phyloP scores from a whole-genome alignment of 768 basidiomycete species.

The Trametes sanguinea region DNA sequence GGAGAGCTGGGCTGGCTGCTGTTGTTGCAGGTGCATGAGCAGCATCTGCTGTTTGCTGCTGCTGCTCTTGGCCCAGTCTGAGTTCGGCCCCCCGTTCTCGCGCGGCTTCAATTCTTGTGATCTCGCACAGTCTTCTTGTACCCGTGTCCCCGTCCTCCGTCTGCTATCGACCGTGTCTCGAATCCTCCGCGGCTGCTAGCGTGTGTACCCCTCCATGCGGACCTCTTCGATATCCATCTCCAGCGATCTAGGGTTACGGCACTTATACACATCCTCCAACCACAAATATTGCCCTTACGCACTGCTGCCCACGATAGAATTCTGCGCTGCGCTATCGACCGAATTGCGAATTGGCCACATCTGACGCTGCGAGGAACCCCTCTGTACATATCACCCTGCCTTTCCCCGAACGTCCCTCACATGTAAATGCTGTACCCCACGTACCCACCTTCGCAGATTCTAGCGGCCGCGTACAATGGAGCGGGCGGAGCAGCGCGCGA shows the following conservation, averaged over 20 bases:
- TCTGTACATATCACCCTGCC: too few species aligned
- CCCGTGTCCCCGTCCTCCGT: conserved; percentile 1
- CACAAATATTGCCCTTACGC: neutral
- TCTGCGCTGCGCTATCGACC: too few species aligned
- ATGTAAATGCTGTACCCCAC: neutral
- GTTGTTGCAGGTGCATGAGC: neutral
- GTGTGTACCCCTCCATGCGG: neutral
- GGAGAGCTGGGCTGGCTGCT: neutral
- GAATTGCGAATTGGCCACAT: too few species aligned
- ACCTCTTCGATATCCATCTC: conserved; percentile 3
- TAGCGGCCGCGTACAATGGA: neutral
- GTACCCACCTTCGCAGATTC: neutral
- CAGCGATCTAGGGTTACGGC: neutral
- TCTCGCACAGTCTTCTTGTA: neutral
- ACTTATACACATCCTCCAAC: neutral
- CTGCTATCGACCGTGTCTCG: conserved; percentile 9
- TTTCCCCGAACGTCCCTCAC: neutral
- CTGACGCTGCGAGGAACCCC: too few species aligned
- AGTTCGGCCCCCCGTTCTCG: conserved; percentile 15
- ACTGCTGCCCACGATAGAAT: neutral
- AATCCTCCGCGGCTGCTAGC: neutral
- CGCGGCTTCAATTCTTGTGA: neutral
- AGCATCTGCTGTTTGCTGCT: neutral
- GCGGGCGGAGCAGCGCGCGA: neutral
- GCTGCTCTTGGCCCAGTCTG: conserved; percentile 1